Percentiles rank a stretch among this genome's conserved stretches.
Conservation (phyloP, 2,329 filamentous ascomycete genomes). For the Aspergillus proliferans region DNA sequence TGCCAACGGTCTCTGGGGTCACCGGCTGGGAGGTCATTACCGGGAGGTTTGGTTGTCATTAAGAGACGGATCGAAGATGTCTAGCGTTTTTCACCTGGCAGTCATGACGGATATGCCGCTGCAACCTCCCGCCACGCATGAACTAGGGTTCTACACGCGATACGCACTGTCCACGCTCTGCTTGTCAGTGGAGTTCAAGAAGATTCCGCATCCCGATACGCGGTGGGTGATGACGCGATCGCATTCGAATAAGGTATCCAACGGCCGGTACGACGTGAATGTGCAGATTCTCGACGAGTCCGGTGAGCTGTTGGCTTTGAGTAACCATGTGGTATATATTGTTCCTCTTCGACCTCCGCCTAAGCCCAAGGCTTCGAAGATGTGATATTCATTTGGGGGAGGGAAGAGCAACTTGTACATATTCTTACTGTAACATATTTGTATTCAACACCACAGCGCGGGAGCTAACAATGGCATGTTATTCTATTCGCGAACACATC, state of each 20-base stretch:
- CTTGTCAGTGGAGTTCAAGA: constrained; percentile 19
- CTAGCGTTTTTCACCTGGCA: constrained; percentile 11
- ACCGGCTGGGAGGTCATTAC: constrained; percentile 15
- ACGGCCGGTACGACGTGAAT: constrained; percentile 16
- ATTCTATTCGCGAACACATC: too few relatives aligned
- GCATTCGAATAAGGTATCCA: constrained; percentile 10
- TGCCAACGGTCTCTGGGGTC: constrained; percentile 16
- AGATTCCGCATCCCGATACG: constrained; percentile 12
- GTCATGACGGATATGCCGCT: constrained; percentile 16
- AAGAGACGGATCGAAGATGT: constrained; percentile 13
- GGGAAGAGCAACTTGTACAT: not conserved
- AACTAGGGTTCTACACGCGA: constrained; percentile 11
- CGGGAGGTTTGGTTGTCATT: constrained; percentile 19
- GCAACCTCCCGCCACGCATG: constrained; percentile 17
- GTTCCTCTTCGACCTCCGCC: constrained; percentile 5
- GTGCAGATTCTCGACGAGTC: constrained; percentile 12
- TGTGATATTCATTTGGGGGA: not conserved
- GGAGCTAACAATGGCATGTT: too few relatives aligned
- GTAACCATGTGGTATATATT: constrained; percentile 16
- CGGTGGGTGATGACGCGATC: constrained; percentile 16
- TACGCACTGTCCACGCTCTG: constrained; percentile 17
- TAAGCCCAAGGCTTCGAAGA: not conserved
- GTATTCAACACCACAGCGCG: too few relatives aligned
- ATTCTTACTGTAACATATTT: not conserved
- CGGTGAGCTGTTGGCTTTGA: constrained; percentile 13